Conservation (phyloP, 768 basidiomycete genomes). For the Thelephora aurantiotincta region DNA sequence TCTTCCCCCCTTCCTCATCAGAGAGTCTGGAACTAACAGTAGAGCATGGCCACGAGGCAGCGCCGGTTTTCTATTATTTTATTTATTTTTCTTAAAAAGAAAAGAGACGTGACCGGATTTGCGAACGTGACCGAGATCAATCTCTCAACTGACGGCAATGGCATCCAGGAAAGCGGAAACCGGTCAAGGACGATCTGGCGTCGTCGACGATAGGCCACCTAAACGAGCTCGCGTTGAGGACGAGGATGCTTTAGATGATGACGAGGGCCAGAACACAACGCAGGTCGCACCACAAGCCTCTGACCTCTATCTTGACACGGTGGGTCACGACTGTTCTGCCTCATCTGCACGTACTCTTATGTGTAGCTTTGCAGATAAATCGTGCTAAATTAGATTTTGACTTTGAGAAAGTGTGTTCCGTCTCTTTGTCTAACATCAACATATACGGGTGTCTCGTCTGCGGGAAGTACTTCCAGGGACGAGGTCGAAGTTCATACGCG, state of each 20-base stretch:
- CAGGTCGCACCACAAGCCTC: slow-evolving; percentile 30
- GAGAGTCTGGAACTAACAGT: too few relatives aligned
- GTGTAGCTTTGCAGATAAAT: slow-evolving; percentile 53
- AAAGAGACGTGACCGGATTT: too few relatives aligned
- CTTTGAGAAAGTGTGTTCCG: slow-evolving; percentile 97
- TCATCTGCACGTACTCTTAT: slow-evolving; percentile 3
- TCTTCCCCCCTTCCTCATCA: too few relatives aligned
- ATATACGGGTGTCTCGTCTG: slow-evolving; percentile 95
- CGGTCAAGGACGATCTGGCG: too few relatives aligned
- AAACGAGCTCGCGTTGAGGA: slow-evolving; percentile 16
- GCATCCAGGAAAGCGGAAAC: too few relatives aligned
- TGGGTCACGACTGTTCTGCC: slow-evolving; percentile 22
- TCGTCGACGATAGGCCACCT: slow-evolving; percentile 13
- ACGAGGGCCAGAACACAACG: slow-evolving; percentile 14
- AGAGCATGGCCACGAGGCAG: too few relatives aligned
- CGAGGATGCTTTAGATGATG: slow-evolving; percentile 4
- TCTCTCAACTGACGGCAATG: too few relatives aligned
- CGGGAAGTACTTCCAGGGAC: slow-evolving; percentile 97
- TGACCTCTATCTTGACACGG: slow-evolving; percentile 92
- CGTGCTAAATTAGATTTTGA: slow-evolving; percentile 89
- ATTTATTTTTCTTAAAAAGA: too few relatives aligned
- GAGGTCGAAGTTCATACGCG: slow-evolving; percentile 87
- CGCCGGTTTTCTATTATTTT: too few relatives aligned
- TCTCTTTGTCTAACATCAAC: slow-evolving; percentile 93
- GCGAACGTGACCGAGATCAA: too few relatives aligned